Evolutionary conservation across 768 basidiomycete genomes (phyloP).

Genomic region (Termitomyces sp.): DNA sequence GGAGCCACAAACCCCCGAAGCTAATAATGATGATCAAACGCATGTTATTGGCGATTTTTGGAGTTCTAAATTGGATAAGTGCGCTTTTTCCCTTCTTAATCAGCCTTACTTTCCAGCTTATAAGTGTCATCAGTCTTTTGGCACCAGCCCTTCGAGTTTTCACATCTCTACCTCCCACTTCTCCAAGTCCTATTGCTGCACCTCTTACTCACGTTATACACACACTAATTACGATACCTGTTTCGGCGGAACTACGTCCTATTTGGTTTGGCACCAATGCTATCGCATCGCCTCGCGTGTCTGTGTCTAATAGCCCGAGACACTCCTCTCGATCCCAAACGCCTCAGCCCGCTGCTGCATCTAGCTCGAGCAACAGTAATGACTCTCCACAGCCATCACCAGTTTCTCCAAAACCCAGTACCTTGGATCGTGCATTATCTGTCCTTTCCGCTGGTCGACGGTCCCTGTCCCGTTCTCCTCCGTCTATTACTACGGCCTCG

Average conservation of each 20-base stretch:
- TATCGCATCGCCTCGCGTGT: conserved; percentile 25
- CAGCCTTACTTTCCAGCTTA: background rate
- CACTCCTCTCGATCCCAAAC: conserved; percentile 26
- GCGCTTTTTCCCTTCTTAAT: conserved; percentile 17
- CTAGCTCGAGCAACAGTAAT: conserved; percentile 31
- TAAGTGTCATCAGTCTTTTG: conserved; percentile 52
- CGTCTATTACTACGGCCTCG: conserved; percentile 28
- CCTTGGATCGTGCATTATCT: conserved; percentile 55
- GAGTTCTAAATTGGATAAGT: conserved; percentile 71
- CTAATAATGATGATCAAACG: conserved; percentile 21
- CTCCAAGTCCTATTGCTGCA: conserved; percentile 57
- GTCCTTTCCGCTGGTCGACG: conserved; percentile 49
- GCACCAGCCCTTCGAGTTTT: conserved; percentile 69
- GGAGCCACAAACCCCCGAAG: conserved; percentile 36
- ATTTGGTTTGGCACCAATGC: conserved; percentile 57
- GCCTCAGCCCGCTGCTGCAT: conserved; percentile 22
- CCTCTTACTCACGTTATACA: conserved; percentile 84
- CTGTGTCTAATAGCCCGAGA: conserved; percentile 32
- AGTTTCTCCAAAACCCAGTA: conserved; percentile 32
- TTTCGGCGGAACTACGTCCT: conserved; percentile 46
- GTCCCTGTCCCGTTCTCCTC: conserved; percentile 45
- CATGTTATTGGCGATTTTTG: conserved; percentile 72
- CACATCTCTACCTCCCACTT: conserved; percentile 55
- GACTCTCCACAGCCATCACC: conserved; percentile 27
- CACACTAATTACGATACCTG: conserved; percentile 73